A percentile compares a stretch with the other conserved stretches of the same genome.
These are phyloP conservation scores for Colletotrichum sp. DNA, from an alignment of 2,329 filamentous ascomycete genomes.

Conservation along the genomic window DNA sequence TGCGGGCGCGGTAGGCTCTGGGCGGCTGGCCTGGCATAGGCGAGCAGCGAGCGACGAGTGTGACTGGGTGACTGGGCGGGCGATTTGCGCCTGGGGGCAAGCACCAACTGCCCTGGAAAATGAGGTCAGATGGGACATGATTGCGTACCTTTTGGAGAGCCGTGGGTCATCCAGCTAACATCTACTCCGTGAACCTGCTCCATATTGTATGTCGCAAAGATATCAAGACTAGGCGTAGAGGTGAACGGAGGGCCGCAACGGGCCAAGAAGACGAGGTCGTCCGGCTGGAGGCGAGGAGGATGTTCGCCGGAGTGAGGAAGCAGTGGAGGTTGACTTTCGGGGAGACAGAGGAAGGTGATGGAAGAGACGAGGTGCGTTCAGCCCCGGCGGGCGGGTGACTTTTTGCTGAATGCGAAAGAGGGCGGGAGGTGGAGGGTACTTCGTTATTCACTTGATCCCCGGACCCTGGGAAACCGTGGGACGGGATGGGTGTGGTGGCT, in stretches of 20 bases:
- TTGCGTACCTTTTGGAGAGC: constrained; percentile 77
- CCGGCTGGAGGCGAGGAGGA: neutral
- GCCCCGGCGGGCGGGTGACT: neutral
- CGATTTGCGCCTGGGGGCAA: neutral
- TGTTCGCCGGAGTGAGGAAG: neutral
- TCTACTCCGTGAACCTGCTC: constrained; percentile 84
- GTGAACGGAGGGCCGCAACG: neutral
- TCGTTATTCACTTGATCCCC: neutral
- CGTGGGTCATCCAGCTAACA: constrained; percentile 88
- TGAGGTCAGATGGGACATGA: constrained; percentile 17
- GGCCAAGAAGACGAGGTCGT: neutral
- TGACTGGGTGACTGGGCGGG: neutral
- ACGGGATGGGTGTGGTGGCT: neutral
- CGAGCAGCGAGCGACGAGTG: neutral
- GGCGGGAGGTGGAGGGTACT: constrained; percentile 18
- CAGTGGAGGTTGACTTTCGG: neutral
- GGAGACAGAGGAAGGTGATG: neutral
- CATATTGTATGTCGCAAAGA: constrained; percentile 56
- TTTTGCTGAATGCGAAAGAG: constrained; percentile 14
- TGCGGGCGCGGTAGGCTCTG: neutral
- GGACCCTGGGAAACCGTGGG: neutral
- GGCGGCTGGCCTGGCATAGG: neutral
- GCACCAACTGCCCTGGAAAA: constrained; percentile 8
- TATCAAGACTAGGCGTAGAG: neutral
- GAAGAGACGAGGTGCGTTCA: neutral